A percentile compares a stretch with the other conserved stretches of the same genome.
phyloP scores from a whole-genome alignment of 495 filamentous ascomycete genomes.

The Hypoxylon rickii region DNA sequence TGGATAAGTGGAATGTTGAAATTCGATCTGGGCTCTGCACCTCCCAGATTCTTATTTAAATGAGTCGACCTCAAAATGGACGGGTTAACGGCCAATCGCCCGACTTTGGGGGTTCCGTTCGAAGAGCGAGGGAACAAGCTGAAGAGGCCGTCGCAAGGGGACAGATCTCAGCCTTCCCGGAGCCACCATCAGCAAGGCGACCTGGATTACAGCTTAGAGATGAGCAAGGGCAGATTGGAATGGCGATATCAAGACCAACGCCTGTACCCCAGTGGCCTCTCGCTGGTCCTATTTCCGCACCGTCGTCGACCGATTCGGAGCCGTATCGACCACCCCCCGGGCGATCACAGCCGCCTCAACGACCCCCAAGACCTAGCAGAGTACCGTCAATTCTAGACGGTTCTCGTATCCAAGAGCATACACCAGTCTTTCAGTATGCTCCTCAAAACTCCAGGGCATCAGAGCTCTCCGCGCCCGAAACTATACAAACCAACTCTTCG shows the following conservation, averaged over 20 bases:
- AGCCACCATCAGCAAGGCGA: conserved; percentile 34
- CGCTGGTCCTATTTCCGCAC: conserved; percentile 50
- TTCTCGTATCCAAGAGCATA: conserved; percentile 55
- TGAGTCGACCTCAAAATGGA: conserved; percentile 55
- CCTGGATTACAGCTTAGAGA: conserved; percentile 44
- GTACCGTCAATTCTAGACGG: conserved; percentile 59
- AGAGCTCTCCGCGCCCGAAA: conserved; percentile 42
- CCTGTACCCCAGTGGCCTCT: conserved; percentile 60
- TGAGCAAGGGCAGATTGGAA: conserved; percentile 49
- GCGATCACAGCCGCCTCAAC: conserved; percentile 64
- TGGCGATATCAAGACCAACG: conserved; percentile 57
- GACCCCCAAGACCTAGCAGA: conserved; percentile 68
- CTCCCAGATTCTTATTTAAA: conserved; percentile 43
- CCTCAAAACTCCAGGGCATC: conserved; percentile 44
- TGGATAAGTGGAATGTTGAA: conserved; percentile 36
- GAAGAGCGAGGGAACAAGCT: conserved; percentile 52
- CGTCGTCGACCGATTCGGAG: conserved; percentile 41
- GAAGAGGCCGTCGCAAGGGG: conserved; percentile 37
- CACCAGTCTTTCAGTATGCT: conserved; percentile 55
- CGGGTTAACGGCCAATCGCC: conserved; percentile 48
- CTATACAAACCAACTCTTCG: conserved; percentile 46
- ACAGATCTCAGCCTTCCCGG: conserved; percentile 25
- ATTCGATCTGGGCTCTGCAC: conserved; percentile 20
- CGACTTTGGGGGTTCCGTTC: conserved; percentile 46
- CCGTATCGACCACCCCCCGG: conserved; percentile 54